Evolutionary conservation across 2,329 filamentous ascomycete genomes (phyloP), one percentile per base, ranked within the genome.

Genomic region (Colletotrichum eleusines): DNA sequence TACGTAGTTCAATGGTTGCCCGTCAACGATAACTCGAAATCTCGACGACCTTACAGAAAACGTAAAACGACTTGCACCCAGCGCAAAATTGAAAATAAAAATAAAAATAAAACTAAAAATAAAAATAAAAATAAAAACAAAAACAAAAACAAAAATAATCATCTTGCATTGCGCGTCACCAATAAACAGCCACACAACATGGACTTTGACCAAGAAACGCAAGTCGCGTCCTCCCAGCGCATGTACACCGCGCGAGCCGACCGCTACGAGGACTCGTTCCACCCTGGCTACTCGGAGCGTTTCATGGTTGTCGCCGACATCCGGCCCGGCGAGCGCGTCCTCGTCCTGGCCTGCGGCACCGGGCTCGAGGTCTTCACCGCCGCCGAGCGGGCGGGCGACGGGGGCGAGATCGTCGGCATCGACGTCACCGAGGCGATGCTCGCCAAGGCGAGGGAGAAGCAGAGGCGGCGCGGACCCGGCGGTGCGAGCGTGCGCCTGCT

Each of bases 271-370:
- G 72, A 78, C 44, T 80, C 78, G 5, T 80, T 79, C 77, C 78
- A 81, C 66, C 77, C 77, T 0, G 74, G 73, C 4, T 81, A 78
- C 62, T 78, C 76, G n/a, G 71, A 63, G 31, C 75, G 78, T 14
- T 77, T 81, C 69, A 76, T 79, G 70, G 66, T 73, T 8, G 35
- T 78, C 16, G 73, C 74, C 3, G 69, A 75, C 7, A 53, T 79
- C 20, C 64, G 69, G 18, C 57, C 74, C 0, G 76, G 77, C n/a
- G 69, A 80, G 48, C 73, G 69, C 28, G 70, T 80, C 31, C 77
- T 81, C 4, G 73, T 75, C 40, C 76, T 80, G n/a, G 78, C 75
- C 38, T 81, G 79, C 68, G 80, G 80, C n/a, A 81, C 79, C 14
- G 79, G 78, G 6, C 73, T 80, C 3, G 78, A 80, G 26, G 73